Evolutionary conservation across 2,329 filamentous ascomycete genomes (phyloP).

Genomic region (Fusarium avenaceum): DNA sequence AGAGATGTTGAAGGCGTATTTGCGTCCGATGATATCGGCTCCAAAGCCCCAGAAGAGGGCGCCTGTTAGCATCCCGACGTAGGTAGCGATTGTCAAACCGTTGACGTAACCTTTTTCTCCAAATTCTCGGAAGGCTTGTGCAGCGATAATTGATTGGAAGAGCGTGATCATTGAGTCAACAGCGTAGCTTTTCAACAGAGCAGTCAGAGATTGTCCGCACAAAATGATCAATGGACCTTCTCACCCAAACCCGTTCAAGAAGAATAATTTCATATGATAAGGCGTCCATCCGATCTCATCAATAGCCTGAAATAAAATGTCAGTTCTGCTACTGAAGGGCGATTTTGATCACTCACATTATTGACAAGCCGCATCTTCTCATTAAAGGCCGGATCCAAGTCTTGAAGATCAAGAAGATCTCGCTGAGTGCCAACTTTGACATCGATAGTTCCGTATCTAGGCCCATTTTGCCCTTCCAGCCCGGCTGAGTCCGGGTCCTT

Average conservation of each 20-base stretch:
- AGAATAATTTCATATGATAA: conserved; percentile 72
- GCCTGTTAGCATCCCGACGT: conserved; percentile 15
- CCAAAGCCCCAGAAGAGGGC: conserved; percentile 32
- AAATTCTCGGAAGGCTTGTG: conserved; percentile 23
- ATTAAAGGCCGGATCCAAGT: conserved; percentile 18
- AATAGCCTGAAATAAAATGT: conserved; percentile 53
- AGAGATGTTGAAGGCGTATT: conserved; percentile 26
- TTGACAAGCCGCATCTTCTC: conserved; percentile 79
- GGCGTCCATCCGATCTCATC: conserved; percentile 73
- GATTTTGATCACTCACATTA: conserved; percentile 58
- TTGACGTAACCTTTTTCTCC: conserved; percentile 17
- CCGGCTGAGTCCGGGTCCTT: background rate
- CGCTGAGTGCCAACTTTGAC: background rate
- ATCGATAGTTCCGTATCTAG: conserved; percentile 1
- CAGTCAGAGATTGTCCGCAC: background rate
- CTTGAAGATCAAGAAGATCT: background rate
- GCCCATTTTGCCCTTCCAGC: conserved; percentile 3
- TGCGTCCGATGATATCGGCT: conserved; percentile 28
- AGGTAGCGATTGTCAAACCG: conserved; percentile 12
- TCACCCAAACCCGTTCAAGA: conserved; percentile 70
- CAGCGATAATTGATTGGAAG: conserved; percentile 13
- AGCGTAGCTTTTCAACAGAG: conserved; percentile 5
- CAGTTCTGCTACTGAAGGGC: background rate
- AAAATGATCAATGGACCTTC: background rate
- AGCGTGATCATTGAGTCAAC: conserved; percentile 29